Conservation (phyloP, 2,329 filamentous ascomycete genomes). For the Alternaria brassicicola region DNA sequence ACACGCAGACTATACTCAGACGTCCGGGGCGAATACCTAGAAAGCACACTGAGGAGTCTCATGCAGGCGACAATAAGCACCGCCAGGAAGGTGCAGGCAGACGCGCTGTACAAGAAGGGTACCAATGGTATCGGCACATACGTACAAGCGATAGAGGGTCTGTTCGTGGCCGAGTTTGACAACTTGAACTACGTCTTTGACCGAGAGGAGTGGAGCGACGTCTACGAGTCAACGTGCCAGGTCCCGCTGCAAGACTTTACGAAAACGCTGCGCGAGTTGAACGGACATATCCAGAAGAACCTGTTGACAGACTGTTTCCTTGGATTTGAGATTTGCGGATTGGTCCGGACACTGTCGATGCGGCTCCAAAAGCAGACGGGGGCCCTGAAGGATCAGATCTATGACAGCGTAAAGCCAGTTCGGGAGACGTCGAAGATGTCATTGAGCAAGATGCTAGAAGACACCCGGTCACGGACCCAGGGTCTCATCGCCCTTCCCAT, state of each 20-base stretch:
- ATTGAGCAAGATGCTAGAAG: slow-evolving; percentile 80
- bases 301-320: slow-evolving; percentile 91
- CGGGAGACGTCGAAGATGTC: slow-evolving; percentile 91
- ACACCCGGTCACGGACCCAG: slow-evolving; percentile 74
- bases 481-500: slow-evolving; percentile 71
- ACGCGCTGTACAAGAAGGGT: slow-evolving; percentile 83
- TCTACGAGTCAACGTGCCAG: slow-evolving; percentile 81
- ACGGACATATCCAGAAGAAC: slow-evolving; percentile 85
- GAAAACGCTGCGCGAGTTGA: slow-evolving; percentile 85
- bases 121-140: slow-evolving; percentile 93
- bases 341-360: slow-evolving; percentile 79
- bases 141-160: slow-evolving; percentile 81
- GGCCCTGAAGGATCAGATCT: slow-evolving; percentile 81
- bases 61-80: slow-evolving; percentile 82
- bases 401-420: slow-evolving; percentile 85
- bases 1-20: slow-evolving; percentile 85
- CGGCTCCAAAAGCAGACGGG: slow-evolving; percentile 82
- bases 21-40: slow-evolving; percentile 84
- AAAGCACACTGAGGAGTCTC: slow-evolving; percentile 79
- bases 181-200: slow-evolving; percentile 88
- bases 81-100: slow-evolving; percentile 73
- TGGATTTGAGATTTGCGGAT: slow-evolving; percentile 92
- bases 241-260: slow-evolving; percentile 79
- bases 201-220: slow-evolving; percentile 79
- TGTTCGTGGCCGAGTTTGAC: slow-evolving; percentile 87